Conservation (phyloP, 441 rosid genomes). For the Erysimum cheiri region DNA sequence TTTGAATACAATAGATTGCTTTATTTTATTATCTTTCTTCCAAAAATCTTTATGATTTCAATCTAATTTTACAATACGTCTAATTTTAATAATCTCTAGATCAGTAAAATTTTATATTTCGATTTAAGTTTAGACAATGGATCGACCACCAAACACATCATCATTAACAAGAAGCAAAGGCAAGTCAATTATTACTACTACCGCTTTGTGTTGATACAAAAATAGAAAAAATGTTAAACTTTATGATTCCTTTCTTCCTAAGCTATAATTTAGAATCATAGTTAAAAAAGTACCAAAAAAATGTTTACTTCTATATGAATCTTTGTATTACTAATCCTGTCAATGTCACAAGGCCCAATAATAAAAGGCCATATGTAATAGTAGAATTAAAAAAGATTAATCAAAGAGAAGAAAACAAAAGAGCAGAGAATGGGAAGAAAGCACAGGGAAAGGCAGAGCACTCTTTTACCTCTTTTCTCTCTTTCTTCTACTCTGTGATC, state of each 20-base stretch:
- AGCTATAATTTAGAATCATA: conserved; percentile 22
- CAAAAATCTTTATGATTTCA: no score
- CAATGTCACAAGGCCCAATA: not conserved
- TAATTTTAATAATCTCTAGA: not conserved
- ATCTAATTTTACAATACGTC: not conserved
- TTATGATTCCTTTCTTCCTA: conserved; percentile 41
- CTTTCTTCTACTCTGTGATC: conserved; percentile 42
- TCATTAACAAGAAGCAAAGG: conserved; percentile 33
- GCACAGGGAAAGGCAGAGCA: conserved; percentile 33
- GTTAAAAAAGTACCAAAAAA: not conserved
- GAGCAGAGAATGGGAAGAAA: conserved; percentile 10
- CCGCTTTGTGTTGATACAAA: conserved; percentile 7
- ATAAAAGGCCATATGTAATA: conserved; percentile 17
- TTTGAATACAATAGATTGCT: conserved; percentile 13
- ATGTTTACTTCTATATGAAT: not conserved
- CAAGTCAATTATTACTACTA: conserved; percentile 34
- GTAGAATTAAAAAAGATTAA: not conserved
- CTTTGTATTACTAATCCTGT: not conserved
- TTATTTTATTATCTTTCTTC: conserved; percentile 19
- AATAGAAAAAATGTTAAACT: not conserved
- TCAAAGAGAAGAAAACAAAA: conserved; percentile 17
- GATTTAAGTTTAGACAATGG: conserved; percentile 10
- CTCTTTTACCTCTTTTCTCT: conserved; percentile 34
- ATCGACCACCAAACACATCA: conserved; percentile 38
- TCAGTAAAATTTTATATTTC: not conserved